phyloP scores from a whole-genome alignment of 306 rosid species.

The Alnus glutinosa region DNA sequence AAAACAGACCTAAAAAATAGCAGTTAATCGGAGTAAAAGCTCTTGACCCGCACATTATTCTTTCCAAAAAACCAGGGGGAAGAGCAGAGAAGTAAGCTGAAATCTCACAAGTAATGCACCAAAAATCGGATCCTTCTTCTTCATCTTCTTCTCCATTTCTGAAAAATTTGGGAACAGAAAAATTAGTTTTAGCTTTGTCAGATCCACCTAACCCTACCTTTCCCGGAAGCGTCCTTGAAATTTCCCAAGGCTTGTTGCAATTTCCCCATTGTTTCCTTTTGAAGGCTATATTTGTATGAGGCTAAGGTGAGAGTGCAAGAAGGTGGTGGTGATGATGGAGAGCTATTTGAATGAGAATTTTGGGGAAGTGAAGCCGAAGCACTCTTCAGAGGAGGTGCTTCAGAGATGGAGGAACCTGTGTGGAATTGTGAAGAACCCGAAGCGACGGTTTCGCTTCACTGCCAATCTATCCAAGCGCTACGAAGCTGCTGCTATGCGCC shows the following conservation, averaged over 20 bases:
- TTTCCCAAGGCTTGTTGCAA: no score
- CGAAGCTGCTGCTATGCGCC: conserved; percentile 88
- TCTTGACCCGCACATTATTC: conserved; percentile 35
- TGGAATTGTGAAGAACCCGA: conserved; percentile 68
- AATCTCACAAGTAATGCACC: conserved; percentile 18
- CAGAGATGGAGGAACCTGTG: conserved; percentile 74
- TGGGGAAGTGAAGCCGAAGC: conserved; percentile 58
- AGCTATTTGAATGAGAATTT: conserved; percentile 60
- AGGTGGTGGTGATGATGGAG: conserved; percentile 40
- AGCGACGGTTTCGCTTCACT: conserved; percentile 81
- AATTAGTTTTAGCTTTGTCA: no score
- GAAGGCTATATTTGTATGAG: no score
- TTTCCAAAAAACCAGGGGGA: background rate
- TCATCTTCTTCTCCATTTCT: conserved; percentile 20
- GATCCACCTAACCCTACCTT: no score
- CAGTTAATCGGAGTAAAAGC: background rate
- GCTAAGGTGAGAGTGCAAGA: background rate
- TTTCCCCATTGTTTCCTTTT: no score
- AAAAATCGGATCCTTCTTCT: conserved; percentile 49
- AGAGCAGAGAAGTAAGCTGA: no score
- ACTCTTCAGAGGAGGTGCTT: conserved; percentile 68
- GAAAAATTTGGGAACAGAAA: no score
- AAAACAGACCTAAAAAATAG: background rate
- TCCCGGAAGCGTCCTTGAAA: no score
- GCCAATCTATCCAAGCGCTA: conserved; percentile 72